Evolutionary conservation across 2,329 filamentous ascomycete species (phyloP).

Genomic region (Rhytidhysteron rufulum): DNA sequence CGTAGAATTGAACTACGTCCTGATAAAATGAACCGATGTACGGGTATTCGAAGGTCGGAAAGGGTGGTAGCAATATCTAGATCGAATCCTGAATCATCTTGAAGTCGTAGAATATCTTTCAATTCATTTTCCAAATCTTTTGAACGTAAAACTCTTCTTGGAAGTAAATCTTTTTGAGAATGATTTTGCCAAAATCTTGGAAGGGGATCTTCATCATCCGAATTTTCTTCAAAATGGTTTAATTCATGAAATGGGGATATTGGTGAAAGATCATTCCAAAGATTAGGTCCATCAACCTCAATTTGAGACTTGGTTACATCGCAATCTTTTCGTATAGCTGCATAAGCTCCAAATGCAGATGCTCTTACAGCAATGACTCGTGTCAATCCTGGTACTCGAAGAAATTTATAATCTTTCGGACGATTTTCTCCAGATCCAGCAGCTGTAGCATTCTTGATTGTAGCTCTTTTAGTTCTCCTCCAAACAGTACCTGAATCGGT

Average conservation of each 20-base stretch:
- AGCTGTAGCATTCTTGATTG: constrained; percentile 65
- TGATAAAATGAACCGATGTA: constrained; percentile 76
- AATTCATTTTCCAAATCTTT: constrained; percentile 65
- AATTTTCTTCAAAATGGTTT: constrained; percentile 34
- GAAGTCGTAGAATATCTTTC: constrained; percentile 39
- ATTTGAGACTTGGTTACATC: constrained; percentile 74
- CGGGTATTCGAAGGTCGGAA: constrained; percentile 70
- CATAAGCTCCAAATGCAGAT: constrained; percentile 86
- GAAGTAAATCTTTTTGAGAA: constrained; percentile 48
- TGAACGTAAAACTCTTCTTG: constrained; percentile 57
- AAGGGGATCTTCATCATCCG: constrained; percentile 43
- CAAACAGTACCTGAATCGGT: constrained; percentile 91
- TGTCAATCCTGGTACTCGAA: constrained; percentile 82
- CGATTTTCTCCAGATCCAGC: constrained; percentile 53
- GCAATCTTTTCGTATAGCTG: constrained; percentile 79
- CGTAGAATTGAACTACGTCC: constrained; percentile 70
- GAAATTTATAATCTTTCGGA: constrained; percentile 91
- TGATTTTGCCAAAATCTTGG: constrained; percentile 50
- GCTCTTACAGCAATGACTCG: constrained; percentile 80
- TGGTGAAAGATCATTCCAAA: constrained; percentile 71
- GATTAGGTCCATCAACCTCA: constrained; percentile 58
- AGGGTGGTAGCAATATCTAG: constrained; percentile 50
- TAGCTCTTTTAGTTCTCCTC: constrained; percentile 78
- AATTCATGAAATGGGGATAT: constrained; percentile 67
- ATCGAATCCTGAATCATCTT: constrained; percentile 43